Conservation (phyloP, 1,284 basidiomycete species). For the Agroathelia rolfsii region DNA sequence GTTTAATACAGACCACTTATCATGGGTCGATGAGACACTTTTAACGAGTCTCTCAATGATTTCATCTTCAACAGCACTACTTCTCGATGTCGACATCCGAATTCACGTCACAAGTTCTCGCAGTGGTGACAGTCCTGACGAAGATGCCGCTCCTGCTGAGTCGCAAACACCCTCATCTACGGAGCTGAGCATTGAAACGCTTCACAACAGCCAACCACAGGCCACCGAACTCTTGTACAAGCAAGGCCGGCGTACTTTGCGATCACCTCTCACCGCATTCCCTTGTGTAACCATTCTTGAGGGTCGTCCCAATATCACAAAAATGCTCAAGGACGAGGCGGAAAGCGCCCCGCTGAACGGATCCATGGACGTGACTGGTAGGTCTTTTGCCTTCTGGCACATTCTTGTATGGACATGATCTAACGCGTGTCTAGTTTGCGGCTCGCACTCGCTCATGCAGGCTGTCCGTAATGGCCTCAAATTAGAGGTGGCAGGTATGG, state of each 20-base stretch:
- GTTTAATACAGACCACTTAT: conserved; percentile 23
- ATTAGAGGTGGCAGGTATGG: conserved; percentile 25
- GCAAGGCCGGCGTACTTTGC: conserved; percentile 10
- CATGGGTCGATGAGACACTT: conserved; percentile 28
- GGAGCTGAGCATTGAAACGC: too few relatives aligned
- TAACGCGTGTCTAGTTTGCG: conserved; percentile 29
- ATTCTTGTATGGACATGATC: background rate
- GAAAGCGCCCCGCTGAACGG: conserved; percentile 12
- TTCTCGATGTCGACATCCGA: conserved; percentile 23
- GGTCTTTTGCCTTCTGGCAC: conserved; percentile 11
- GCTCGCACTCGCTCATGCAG: conserved; percentile 30
- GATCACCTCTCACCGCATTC: too few relatives aligned
- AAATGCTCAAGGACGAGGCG: conserved; percentile 19
- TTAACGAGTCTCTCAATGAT: conserved; percentile 19
- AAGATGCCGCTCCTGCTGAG: conserved; percentile 10
- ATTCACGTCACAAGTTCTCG: conserved; percentile 27
- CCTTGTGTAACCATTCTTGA: conserved; percentile 16
- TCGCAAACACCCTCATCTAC: too few relatives aligned
- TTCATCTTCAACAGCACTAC: conserved; percentile 20
- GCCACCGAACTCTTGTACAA: too few relatives aligned
- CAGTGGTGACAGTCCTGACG: conserved; percentile 6
- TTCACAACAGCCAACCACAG: conserved; percentile 4
- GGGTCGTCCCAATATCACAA: conserved; percentile 23
- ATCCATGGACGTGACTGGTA: conserved; percentile 32
- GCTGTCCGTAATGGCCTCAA: conserved; percentile 29